These are phyloP conservation scores for Cryphonectria japonica DNA, from an alignment of 2,329 filamentous ascomycete genomes.

Conservation along the genomic window DNA sequence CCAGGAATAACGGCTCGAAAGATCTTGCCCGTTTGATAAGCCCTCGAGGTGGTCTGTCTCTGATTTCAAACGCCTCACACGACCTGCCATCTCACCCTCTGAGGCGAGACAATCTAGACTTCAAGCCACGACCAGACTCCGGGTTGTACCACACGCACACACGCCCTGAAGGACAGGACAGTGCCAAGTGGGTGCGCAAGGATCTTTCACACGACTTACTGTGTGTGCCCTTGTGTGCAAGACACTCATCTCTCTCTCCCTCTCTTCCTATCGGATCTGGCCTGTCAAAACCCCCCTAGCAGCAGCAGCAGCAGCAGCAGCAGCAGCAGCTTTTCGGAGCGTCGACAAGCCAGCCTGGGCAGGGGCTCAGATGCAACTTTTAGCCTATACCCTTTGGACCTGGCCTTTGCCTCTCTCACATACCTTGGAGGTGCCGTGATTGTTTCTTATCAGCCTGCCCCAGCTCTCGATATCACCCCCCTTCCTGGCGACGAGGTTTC, in stretches of 20 bases:
- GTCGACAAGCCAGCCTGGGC: neutral
- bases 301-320: neutral
- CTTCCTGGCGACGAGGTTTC: neutral
- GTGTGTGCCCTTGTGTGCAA: too few species aligned
- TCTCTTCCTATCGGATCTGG: neutral
- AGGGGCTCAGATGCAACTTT: neutral
- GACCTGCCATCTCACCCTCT: neutral
- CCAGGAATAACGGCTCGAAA: slow-evolving; percentile 5
- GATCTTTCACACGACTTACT: too few species aligned
- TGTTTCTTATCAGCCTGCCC: slow-evolving; percentile 22
- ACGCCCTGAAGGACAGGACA: neutral
- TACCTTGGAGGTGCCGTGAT: neutral
- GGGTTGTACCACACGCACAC: neutral
- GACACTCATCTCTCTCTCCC: neutral
- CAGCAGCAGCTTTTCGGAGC: neutral
- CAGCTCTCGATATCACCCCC: neutral
- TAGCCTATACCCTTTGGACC: neutral
- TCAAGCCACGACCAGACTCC: neutral
- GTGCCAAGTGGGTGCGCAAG: slow-evolving; percentile 2
- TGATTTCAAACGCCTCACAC: neutral
- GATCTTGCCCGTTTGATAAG: slow-evolving; percentile 19
- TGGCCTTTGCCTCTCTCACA: slow-evolving; percentile 12
- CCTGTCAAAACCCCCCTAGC: neutral
- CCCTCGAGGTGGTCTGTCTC: neutral
- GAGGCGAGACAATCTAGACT: neutral